Evolutionary conservation across 2,329 filamentous ascomycete species (phyloP), one percentile per base, ranked within the genome.

Genomic region (Curvularia sp.): DNA sequence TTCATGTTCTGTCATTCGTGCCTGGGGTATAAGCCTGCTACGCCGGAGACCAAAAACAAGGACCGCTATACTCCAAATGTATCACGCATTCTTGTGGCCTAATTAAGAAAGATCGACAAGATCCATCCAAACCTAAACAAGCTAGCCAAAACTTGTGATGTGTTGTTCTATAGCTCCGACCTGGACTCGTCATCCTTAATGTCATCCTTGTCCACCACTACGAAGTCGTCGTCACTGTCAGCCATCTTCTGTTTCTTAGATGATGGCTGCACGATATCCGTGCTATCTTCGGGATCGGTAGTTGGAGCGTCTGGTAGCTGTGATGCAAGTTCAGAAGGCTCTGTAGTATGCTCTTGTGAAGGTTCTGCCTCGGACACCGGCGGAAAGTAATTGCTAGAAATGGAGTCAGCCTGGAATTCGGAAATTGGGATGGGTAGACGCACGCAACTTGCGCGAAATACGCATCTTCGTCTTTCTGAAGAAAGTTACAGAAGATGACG

Each of bases 401-500:
- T 7, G n/a, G 9, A 1, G 53, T 50, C 48, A 71, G 63, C 49
- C 38, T 25, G n/a, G 7, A 4, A 18, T 5, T 38, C 7, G 0
- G 1, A 47, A 32, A 47, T 27, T 5, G 12, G 13, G 2, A 15
- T 15, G 9, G 0, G 0, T 4, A 50, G 45, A 38, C 90, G 82
- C 78, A 96, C 93, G 93, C 91, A 10, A 97, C 77, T 34, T 82
- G 78, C 23, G 84, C 67, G 50, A 88, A 82, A 74, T 98, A 98
- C 0, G 90, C 88, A 38, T 80, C 77, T 58, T 90, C 86, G 68
- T 98, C 93, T 78, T 93, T 93, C 52, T 81, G 76, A 73, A 90
- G 82, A 75, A 96, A 97, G 15, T 88, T 91, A 71, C 93, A 93
- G 79, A 98, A 96, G 18, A 97, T 83, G 12, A 98, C 85, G 66